Base-by-base conservation (phyloP, 2,329 filamentous ascomycete species). In the Penicillium sp. region DNA sequence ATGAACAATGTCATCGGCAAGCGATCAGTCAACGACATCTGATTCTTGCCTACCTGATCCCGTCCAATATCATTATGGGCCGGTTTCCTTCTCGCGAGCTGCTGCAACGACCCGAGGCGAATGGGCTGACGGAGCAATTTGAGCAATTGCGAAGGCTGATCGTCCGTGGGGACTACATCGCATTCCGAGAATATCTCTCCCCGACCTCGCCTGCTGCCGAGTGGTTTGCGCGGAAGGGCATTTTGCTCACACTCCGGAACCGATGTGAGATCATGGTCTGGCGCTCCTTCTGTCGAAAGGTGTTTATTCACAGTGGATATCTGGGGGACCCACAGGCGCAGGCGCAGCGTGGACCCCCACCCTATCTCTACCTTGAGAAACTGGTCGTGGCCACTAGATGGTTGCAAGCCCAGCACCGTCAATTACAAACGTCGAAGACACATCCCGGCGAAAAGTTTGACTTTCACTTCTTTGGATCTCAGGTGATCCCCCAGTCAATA, bases 1-100 rank as follows among this genome's bases (percentile, higher is more conserved):
- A 95, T 67, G 72, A 84, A 43, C 85, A 94, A 67, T 87, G 88
- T 55, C 80, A 82, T 52, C 62, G 66, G n/a, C 66, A 70, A 46
- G 76, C 72, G 39, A 53, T 73, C 25, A 81, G 79, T 35, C 91
- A 97, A 66, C 82, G 89, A 51, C 81, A 83, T 18, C 76, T 85
- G 45, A 90, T 96, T 51, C 81, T 96, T 34, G 86, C 86, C 38
- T 91, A 90, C 65, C 81, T 96, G 35, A 84, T 95, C 49, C 80
- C 89, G 1, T 80, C 83, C 57, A 95, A 95, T 64, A 77, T 96
- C 46, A 82, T 95, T 34, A 77, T 95, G 40, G 91, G 90, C 24
- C 84, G 88, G 28, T 88, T 96, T 56, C 90, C 91, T 1, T 85
- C 85, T 1, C 62, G 72, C 7, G 51, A 66, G 2, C 77, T 95